phyloP scores from a whole-genome alignment of 495 filamentous ascomycete species.

The Penicillium fimorum region DNA sequence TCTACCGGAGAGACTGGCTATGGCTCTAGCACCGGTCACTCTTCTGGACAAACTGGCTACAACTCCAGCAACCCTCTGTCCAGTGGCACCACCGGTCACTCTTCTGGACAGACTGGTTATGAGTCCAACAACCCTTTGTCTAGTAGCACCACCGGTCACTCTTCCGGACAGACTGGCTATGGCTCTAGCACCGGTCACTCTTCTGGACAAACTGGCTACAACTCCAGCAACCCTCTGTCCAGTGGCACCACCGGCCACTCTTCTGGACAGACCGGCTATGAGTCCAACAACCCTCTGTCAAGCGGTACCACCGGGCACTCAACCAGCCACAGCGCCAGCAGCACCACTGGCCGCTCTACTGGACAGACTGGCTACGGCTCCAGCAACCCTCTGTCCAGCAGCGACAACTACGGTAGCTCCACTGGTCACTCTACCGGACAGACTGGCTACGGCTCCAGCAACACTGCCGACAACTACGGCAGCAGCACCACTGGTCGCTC shows the following conservation, averaged over 20 bases:
- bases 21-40: not conserved
- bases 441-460: conserved; percentile 4
- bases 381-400: not conserved
- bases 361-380: not conserved
- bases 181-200: not conserved
- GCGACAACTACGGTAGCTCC: conserved; percentile 14
- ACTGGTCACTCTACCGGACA: conserved; percentile 12
- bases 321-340: too few relatives aligned
- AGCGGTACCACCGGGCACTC: not conserved
- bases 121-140: conserved; percentile 1
- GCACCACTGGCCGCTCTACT: not conserved
- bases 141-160: not conserved
- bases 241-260: not conserved
- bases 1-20: conserved; percentile 2
- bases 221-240: not conserved
- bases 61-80: not conserved
- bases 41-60: not conserved
- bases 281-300: not conserved
- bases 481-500: conserved; percentile 5
- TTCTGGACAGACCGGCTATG: not conserved
- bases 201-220: too few relatives aligned
- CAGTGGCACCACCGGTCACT: conserved; percentile 12
- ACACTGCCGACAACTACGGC: conserved; percentile 5
- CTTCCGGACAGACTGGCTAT: not conserved
- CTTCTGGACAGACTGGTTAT: conserved; percentile 4